Base-by-base conservation (phyloP, 2,329 filamentous ascomycete species). In the Achaetomium macrosporum region DNA sequence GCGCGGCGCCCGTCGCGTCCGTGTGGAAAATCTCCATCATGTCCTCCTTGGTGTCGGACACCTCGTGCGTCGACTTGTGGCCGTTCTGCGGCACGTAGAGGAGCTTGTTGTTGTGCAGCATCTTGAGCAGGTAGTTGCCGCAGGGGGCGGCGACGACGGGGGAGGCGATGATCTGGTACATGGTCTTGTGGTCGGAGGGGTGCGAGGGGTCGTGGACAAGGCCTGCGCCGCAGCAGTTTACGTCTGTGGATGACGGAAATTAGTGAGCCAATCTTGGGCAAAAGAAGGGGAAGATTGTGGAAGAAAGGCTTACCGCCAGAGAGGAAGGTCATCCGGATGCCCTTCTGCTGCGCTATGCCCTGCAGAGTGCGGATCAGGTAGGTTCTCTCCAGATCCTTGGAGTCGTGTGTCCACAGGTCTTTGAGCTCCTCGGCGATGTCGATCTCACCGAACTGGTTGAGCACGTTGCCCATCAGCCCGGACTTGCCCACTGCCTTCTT, bases 11-110 rank as follows among this genome's bases (percentile, higher is more conserved):
- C 50, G 85, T 89, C 15, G 93, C 90, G 63, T 99, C 93, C 8
- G 86, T 88, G 64, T 93, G 90, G 79, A 99, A 99, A 61, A 99
- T 95, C 74, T 99, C 93, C 88, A 99, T 95, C 93, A 99, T 99
- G 71, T 99, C 93, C 70, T 99, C 93, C 71, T 99, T 97, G 43
- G 93, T 99, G 68, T 99, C 93, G 1, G 85, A 87, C 1, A 88
- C 79, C 59, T 85, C 80, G 56, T 90, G 82, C 1, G 78, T 86
- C 1, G 87, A 84, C 59, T 82, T 81, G 52, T 90, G 83, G 1
- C 92, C 92, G 69, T 99, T 99, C 50, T 81, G 78, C 0, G 93
- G 93, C 50, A 99, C 79, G 69, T 96, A 99, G 29, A 97, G 82
- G 36, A 88, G 82, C 69, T 92, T 93, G 73, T 91, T 92, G 75